Base-by-base conservation (phyloP, 306 rosid genomes). In the Castanea sativa region DNA sequence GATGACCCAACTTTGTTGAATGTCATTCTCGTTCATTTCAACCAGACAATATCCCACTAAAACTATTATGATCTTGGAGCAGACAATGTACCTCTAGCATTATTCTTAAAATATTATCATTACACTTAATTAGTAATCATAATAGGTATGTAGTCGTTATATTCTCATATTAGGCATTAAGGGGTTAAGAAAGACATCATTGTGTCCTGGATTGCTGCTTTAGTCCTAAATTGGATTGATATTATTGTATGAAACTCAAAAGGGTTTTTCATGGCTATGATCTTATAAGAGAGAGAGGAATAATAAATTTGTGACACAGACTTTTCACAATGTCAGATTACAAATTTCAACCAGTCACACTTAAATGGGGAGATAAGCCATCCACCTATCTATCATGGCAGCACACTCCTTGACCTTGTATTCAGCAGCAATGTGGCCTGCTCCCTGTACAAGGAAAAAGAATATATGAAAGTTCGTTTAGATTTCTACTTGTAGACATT, bases 371-470 rank as follows among this genome's bases (percentile, higher is more conserved):
- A 20, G 69, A 49, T 78, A 55, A 69, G 81, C 81, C 70, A 78
- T 69, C 76, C 81, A 78, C 61, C 81, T 69, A 41, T 78, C 20
- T 5, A 78, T 25, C 81, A 78, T 78, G 30, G 75, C 76, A 38
- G 75, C 58, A 57, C 81, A 78, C 61, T 78, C 76, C 45, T 56
- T 78, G 19, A 25, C 59, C n/a, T 15, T 78, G 55, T 72, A 55
- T 63, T 78, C 81, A 55, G 81, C 81, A 16, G 81, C 81, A 78
- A 69, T 55, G 76, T 78, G 81, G 20, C 81, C 81, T 69, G 69
- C 81, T 78, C 76, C 81, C 81, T 78, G 76, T 20, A 38, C 45
- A 2, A 7, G 27, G 72, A 35, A 33, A 3, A 35, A 33, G 16
- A 35, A 68, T 38, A 38, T 2, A 38, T 35, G 72, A 68, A 35